Evolutionary conservation across 441 rosid genomes (phyloP).

Genomic region (Eutrema salsugineum): DNA sequence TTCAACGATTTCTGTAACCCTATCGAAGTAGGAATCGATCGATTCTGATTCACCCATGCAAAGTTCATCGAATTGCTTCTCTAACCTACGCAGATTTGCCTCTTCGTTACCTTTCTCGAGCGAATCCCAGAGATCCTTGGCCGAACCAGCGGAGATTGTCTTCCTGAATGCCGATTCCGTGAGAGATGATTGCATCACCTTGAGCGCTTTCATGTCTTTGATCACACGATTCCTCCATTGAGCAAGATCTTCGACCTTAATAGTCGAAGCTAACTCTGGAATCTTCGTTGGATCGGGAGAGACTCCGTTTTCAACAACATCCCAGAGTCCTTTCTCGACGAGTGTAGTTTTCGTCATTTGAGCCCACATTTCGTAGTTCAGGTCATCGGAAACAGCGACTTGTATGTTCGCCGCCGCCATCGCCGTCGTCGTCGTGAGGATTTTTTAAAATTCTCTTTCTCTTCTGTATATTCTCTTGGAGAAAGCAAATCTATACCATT

Average conservation of each 20-base stretch:
- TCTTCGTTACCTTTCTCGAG: constrained; percentile 6
- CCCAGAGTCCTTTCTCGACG: constrained; percentile 1
- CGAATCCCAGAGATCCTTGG: constrained; percentile 1
- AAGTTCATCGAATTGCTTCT: constrained; percentile 9
- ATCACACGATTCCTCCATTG: not conserved
- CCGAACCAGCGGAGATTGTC: not conserved
- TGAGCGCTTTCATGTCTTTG: constrained; percentile 9
- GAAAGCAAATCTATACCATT: not conserved
- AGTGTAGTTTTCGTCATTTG: not conserved
- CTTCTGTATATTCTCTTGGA: not conserved
- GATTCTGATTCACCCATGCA: not conserved
- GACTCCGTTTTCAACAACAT: constrained; percentile 5
- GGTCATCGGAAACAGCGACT: not conserved
- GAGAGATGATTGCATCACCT: constrained; percentile 1
- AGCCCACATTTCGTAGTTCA: constrained; percentile 1
- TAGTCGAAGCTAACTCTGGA: not conserved
- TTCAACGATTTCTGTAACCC: not conserved
- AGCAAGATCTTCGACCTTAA: not conserved
- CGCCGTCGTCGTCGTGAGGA: not conserved
- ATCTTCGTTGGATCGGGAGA: not conserved
- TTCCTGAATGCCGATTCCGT: not conserved
- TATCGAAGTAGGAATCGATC: not conserved
- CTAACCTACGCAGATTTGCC: not conserved
- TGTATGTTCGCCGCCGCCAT: not conserved
- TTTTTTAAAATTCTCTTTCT: not conserved